phyloP scores from a whole-genome alignment of 2,329 filamentous ascomycete species.

The Truncatella angustata region DNA sequence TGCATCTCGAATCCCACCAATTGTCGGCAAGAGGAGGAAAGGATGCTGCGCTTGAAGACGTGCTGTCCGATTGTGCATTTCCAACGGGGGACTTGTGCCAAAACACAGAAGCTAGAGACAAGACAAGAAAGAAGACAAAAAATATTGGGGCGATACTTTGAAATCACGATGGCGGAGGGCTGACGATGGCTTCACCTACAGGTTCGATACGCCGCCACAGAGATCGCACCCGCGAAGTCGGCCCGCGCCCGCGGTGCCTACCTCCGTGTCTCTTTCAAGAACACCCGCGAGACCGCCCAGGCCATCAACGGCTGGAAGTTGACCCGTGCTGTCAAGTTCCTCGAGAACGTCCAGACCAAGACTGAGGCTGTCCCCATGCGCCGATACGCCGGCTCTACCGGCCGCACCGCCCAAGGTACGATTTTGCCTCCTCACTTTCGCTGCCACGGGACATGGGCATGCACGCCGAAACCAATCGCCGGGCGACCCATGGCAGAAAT shows the following conservation, averaged over 20 bases:
- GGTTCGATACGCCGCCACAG: conserved; percentile 95
- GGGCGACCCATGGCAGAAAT: no score
- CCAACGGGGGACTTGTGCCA: not conserved
- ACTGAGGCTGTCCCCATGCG: conserved; percentile 98
- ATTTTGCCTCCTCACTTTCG: no score
- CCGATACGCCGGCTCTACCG: conserved; percentile 93
- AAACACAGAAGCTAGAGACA: not conserved
- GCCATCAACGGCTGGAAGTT: conserved; percentile 99
- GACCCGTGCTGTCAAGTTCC: conserved; percentile 90
- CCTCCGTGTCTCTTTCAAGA: conserved; percentile 99
- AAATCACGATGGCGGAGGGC: conserved; percentile 9
- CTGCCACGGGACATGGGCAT: no score
- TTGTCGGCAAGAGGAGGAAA: conserved; percentile 4
- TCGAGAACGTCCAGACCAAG: conserved; percentile 97
- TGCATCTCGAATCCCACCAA: conserved; percentile 18
- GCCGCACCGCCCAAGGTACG: conserved; percentile 97
- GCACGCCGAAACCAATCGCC: no score
- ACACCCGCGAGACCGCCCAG: conserved; percentile 99
- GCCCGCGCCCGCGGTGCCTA: conserved; percentile 98
- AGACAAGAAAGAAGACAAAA: not conserved
- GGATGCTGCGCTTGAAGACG: not conserved
- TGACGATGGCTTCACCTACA: conserved; percentile 35
- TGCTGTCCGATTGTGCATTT: not conserved
- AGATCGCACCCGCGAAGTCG: conserved; percentile 86
- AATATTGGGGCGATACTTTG: not conserved